A percentile compares a stretch with the other conserved stretches of the same genome.
These are phyloP conservation scores for Scheffersomyces ergatensis DNA, from an alignment of 805 yeast genomes.

Conservation along the genomic window DNA sequence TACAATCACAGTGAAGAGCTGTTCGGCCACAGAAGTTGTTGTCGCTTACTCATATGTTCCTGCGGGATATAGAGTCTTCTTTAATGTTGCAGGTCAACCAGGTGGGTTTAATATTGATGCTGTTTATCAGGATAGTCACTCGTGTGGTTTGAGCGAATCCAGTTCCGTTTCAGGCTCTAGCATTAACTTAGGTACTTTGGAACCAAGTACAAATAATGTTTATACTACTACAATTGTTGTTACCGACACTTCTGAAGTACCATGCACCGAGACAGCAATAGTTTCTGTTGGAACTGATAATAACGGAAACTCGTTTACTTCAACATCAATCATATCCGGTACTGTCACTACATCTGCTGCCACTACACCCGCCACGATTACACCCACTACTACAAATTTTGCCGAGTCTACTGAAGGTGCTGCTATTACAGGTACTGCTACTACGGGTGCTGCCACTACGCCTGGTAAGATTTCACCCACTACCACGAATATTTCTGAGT, in stretches of 20 bases:
- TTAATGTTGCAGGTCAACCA: no score
- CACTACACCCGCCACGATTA: constrained; percentile 1
- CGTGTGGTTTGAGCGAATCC: no score
- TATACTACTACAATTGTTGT: constrained; percentile 2
- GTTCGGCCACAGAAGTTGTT: constrained; percentile 3
- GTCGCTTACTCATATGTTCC: constrained; percentile 13
- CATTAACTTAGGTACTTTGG: constrained; percentile 3
- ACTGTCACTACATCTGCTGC: neutral
- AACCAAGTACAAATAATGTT: constrained; percentile 4
- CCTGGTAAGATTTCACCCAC: no score
- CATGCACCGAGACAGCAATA: constrained; percentile 4
- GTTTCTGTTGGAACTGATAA: neutral
- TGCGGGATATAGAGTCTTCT: constrained; percentile 16
- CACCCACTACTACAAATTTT: neutral
- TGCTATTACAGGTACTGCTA: neutral
- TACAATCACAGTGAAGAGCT: no score
- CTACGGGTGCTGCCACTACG: neutral
- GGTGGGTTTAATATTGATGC: no score
- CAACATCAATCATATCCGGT: neutral
- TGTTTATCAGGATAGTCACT: no score
- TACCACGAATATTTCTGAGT: neutral
- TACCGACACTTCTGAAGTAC: neutral
- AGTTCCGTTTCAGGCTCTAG: no score
- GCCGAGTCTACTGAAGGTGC: neutral
- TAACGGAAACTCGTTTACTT: neutral